Evolutionary conservation across 1,284 basidiomycete species (phyloP).

Genomic region (Moniliophthora roreri): DNA sequence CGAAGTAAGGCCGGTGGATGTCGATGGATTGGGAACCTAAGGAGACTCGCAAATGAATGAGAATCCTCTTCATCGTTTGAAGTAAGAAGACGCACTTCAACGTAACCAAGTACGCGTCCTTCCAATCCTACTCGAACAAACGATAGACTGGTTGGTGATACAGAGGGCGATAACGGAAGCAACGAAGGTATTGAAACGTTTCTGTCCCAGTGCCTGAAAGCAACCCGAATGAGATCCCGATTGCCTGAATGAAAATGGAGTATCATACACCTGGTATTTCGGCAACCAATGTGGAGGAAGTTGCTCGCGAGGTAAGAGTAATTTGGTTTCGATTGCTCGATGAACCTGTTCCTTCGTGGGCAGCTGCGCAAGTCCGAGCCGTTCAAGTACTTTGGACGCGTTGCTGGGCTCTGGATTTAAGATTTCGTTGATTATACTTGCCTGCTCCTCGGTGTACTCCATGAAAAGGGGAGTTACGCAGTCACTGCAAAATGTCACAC

Average conservation of each 20-base stretch:
- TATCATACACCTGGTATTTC: slow-evolving; percentile 71
- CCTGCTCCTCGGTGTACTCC: slow-evolving; percentile 27
- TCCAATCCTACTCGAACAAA: slow-evolving; percentile 80
- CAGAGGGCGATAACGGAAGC: slow-evolving; percentile 63
- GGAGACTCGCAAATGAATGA: slow-evolving; percentile 1
- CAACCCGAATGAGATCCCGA: neutral
- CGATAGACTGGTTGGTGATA: slow-evolving; percentile 75
- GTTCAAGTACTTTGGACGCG: slow-evolving; percentile 42
- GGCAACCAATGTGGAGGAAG: slow-evolving; percentile 73
- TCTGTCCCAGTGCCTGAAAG: slow-evolving; percentile 68
- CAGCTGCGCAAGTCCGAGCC: slow-evolving; percentile 53
- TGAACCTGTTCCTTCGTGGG: slow-evolving; percentile 62
- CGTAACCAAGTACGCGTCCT: slow-evolving; percentile 79
- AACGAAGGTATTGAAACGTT: slow-evolving; percentile 60
- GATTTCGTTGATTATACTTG: slow-evolving; percentile 46
- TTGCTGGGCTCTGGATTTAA: slow-evolving; percentile 41
- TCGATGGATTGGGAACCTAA: slow-evolving; percentile 52
- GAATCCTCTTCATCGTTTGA: neutral
- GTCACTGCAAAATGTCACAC: neutral
- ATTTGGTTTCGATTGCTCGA: slow-evolving; percentile 63
- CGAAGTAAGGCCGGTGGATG: slow-evolving; percentile 67
- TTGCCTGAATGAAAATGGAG: slow-evolving; percentile 6
- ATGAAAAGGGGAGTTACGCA: too few relatives aligned
- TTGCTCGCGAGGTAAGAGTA: slow-evolving; percentile 62
- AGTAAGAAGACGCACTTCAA: slow-evolving; percentile 18